Evolutionary conservation across 441 rosid genomes (phyloP), one percentile per base, ranked within the genome.

Genomic region (Gossypium trilobum): DNA sequence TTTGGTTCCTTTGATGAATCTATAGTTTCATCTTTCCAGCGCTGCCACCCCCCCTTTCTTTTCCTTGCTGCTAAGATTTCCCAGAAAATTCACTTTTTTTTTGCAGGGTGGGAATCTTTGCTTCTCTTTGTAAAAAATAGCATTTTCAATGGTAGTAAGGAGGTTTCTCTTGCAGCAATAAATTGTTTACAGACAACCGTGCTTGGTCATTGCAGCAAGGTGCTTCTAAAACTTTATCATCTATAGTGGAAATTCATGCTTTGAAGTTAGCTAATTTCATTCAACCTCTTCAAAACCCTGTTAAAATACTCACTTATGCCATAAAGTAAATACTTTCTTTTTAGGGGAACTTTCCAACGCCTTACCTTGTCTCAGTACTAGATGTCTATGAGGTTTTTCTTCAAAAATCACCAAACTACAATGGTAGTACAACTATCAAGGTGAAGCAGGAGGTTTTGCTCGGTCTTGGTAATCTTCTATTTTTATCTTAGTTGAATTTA

Each of bases 381-480:
- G 93, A 86, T 78, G 96, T 87, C 20, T 95, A 95, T 31, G 95
- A 89, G 83, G 78, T 83, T 78, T 89, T 89, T 79, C 86, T 95
- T 81, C 91, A 88, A 74, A 88, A 85, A 78, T 89, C 93, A 58
- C 82, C 88, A 57, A 85, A 80, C 81, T 81, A 85, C 82, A 85
- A 83, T 56, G 82, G 78, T 54, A 85, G 77, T 83, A 84, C 93
- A 55, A 84, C 88, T 66, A 73, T 75, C 83, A 95, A 91, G 87
- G 90, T 89, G 84, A 95, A 87, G 88, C 98, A 91, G 82, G 99
- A 95, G 86, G 86, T 92, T 79, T 79, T 95, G 82, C 92, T 88
- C 62, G 91, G 91, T 76, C 90, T 95, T 73, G 98, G 99, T 92
- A 92, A 86, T 81, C 58, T 58, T 54, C 22, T 2, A 48, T 54